Percentiles rank a stretch among this genome's conserved stretches.
Evolutionary conservation across 495 filamentous ascomycete species (phyloP).

Genomic region (Penicillium longicatenatum): DNA sequence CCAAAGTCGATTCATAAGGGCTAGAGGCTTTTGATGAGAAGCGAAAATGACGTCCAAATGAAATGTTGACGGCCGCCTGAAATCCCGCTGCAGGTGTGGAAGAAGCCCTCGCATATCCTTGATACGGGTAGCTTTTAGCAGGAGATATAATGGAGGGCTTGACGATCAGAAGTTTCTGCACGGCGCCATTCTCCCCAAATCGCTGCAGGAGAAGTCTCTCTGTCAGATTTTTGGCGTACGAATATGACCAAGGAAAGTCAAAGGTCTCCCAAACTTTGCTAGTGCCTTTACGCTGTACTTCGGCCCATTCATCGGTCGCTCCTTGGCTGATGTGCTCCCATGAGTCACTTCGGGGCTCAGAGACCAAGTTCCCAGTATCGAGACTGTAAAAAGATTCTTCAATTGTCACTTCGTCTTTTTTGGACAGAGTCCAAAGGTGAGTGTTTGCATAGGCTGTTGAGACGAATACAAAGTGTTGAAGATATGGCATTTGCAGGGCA

Average conservation of each 20-base stretch:
- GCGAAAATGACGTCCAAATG: background rate
- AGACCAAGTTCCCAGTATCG: background rate
- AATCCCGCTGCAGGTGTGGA: slow-evolving; percentile 10
- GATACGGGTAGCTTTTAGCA: slow-evolving; percentile 10
- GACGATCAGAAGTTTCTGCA: slow-evolving; percentile 16
- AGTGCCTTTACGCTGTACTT: slow-evolving; percentile 7
- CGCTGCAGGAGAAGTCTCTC: slow-evolving; percentile 11
- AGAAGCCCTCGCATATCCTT: slow-evolving; percentile 8
- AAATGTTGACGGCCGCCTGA: background rate
- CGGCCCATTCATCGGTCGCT: background rate
- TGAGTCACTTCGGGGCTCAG: background rate
- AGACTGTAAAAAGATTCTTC: slow-evolving; percentile 16
- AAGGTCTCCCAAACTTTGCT: slow-evolving; percentile 7
- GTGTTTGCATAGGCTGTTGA: slow-evolving; percentile 20
- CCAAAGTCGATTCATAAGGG: slow-evolving; percentile 2
- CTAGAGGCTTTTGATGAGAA: background rate
- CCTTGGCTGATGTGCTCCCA: background rate
- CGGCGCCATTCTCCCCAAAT: background rate
- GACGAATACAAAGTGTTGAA: slow-evolving; percentile 16
- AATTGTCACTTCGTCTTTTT: background rate
- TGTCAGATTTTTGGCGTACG: slow-evolving; percentile 25
- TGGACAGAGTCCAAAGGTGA: slow-evolving; percentile 2
- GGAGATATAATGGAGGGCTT: slow-evolving; percentile 22
- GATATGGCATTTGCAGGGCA: background rate
- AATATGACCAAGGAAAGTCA: slow-evolving; percentile 20